phyloP scores from a whole-genome alignment of 2,329 filamentous ascomycete species.

The Nigrospora sphaerica region DNA sequence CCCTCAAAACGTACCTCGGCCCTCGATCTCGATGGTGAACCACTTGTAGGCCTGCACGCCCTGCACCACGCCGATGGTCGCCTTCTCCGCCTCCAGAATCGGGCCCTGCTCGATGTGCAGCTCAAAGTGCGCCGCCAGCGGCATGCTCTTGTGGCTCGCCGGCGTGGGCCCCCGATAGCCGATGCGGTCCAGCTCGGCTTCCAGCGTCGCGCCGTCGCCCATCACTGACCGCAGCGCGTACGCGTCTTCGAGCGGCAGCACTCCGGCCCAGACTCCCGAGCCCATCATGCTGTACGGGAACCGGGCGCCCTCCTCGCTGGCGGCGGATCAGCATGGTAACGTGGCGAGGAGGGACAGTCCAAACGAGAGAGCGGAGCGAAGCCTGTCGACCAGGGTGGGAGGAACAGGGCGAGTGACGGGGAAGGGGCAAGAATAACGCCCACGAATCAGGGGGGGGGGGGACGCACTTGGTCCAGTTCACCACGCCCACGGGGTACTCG shows the following conservation, averaged over 20 bases:
- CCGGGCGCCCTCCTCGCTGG: slow-evolving; percentile 70
- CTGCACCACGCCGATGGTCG: slow-evolving; percentile 62
- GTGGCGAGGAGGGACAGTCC: no score
- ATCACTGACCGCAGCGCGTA: slow-evolving; percentile 56
- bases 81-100: slow-evolving; percentile 56
- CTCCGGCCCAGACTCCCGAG: slow-evolving; percentile 72
- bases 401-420: not conserved
- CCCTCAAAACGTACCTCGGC: slow-evolving; percentile 29
- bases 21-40: slow-evolving; percentile 60
- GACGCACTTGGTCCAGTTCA: slow-evolving; percentile 67
- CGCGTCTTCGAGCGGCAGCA: slow-evolving; percentile 53
- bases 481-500: slow-evolving; percentile 63
- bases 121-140: slow-evolving; percentile 73
- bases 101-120: slow-evolving; percentile 82
- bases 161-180: slow-evolving; percentile 57
- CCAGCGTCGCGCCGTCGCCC: slow-evolving; percentile 55
- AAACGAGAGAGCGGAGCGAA: no score
- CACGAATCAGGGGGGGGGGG: not conserved
- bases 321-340: not conserved
- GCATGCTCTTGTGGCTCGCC: slow-evolving; percentile 49
- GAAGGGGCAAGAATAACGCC: no score
- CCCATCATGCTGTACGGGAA: slow-evolving; percentile 70
- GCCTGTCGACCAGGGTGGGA: no score
- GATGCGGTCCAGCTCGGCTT: slow-evolving; percentile 62
- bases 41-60: slow-evolving; percentile 72